Base-by-base conservation (phyloP, 2,329 filamentous ascomycete genomes). In the Didymella arachidicola region DNA sequence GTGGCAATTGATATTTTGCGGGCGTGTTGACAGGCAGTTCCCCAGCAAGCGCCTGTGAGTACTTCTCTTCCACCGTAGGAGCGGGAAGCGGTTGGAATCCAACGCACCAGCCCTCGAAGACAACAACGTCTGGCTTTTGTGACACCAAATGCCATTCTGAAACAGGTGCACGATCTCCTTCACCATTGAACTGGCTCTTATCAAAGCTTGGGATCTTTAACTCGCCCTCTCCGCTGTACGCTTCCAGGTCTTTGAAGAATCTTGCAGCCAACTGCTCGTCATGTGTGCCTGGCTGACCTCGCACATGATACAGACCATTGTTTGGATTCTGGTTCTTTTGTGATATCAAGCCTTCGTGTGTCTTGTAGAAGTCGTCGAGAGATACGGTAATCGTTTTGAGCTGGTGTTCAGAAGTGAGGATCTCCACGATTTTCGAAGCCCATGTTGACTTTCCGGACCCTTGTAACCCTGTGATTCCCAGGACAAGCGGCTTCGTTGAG, bases 361-460 rank as follows among this genome's bases (percentile, higher is more conserved):
- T 83, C 53, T 96, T 87, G 79, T 97, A 97, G 67, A 97, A 88
- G 79, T 97, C 93, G 76, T 97, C 93, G 64, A 97, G 59, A 0
- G 75, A 77, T 11, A 78, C 64, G 7, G 70, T 75, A 14, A 76
- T 70, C 4, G 69, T 64, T 29, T 63, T 39, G 2, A 77, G 60
- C n/a, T 65, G 47, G 19, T 76, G 60, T 10, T 68, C 59, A 16
- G 62, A 52, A 4, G 66, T 57, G 4, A 76, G 62, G 8, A 73
- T 56, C 4, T 67, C 49, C 8, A 76, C 73, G 29, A 76, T 67
- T 32, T 57, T 67, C 53, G 81, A 73, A 74, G 86, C 93, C 69
- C 97, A 84, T 12, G 93, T 96, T 3, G 93, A 96, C 81, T 98
- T 97, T 66, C 94, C 94, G 36, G 91, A 89, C 60, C 94, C 94